Conservation (phyloP, 2,329 filamentous ascomycete species). For the Diplocarpon mali region DNA sequence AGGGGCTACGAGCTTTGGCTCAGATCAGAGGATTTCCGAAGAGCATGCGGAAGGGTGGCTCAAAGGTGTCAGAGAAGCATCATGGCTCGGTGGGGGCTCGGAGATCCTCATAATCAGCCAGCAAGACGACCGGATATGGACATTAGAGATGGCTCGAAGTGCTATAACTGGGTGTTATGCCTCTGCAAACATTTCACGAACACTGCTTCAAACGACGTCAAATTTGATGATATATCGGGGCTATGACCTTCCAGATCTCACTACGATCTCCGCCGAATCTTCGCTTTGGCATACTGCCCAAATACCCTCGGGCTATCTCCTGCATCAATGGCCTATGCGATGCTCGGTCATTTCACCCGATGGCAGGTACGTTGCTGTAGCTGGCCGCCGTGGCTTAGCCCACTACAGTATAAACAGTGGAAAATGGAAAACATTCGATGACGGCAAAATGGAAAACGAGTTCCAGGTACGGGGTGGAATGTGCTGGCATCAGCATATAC, state of each 20-base stretch:
- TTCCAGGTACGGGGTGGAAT: constrained; percentile 91
- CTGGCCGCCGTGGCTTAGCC: constrained; percentile 80
- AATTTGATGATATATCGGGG: constrained; percentile 88
- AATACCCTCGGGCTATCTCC: constrained; percentile 72
- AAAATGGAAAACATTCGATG: constrained; percentile 89
- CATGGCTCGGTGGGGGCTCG: constrained; percentile 80
- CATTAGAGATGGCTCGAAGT: constrained; percentile 85
- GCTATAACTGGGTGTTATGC: constrained; percentile 89
- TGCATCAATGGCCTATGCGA: constrained; percentile 88
- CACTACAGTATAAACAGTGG: constrained; percentile 94
- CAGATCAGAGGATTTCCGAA: constrained; percentile 51
- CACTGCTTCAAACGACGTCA: constrained; percentile 77
- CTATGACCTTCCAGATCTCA: constrained; percentile 82
- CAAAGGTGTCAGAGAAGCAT: constrained; percentile 62
- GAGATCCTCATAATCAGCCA: constrained; percentile 67
- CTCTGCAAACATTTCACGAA: constrained; percentile 80
- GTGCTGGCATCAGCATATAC: constrained; percentile 96
- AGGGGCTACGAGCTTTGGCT: constrained; percentile 71
- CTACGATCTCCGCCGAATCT: constrained; percentile 81
- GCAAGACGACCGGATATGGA: constrained; percentile 71
- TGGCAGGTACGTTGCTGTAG: constrained; percentile 89
- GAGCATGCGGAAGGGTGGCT: constrained; percentile 75
- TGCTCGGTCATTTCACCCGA: constrained; percentile 82
- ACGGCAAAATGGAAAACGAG: constrained; percentile 70
- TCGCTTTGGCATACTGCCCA: constrained; percentile 92